Base-by-base conservation (phyloP, 202 grass and related monocot genomes). In the Zizania palustris region DNA sequence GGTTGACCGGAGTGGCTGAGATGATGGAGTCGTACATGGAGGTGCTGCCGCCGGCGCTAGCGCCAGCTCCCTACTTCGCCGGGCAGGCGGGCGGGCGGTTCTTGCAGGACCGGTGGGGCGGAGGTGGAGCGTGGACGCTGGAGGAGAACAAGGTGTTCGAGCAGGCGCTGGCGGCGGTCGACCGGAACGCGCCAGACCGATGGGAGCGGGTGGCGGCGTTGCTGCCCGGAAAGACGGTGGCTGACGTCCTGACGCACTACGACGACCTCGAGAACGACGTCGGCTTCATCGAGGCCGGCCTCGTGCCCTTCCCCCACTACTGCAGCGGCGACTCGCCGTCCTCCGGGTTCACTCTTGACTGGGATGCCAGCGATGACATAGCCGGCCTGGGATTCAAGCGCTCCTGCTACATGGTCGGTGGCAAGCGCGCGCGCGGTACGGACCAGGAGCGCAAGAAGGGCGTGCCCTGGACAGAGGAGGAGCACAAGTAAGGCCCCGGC, bases 361-460 rank as follows among this genome's bases (percentile, higher is more conserved):
- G 89, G 81, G 77, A 88, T 49, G 81, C 8, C 48, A 76, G 40
- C 20, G 88, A 71, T 39, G 83, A 55, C 43, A 38, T 5, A 53
- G 48, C 10, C 73, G 42, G 11, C 36, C 35, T 87, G 0, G 88
- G 68, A 0, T 86, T 93, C 82, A 92, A 72, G 53, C 91, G 60
- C 43, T 74, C 88, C 46, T 83, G 86, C 66, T 94, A 92, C 68
- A 65, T 84, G 44, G 51, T 84, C 60, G 84, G 68, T 65, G 86
- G 76, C 65, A 94, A 92, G 87, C 76, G 91, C 50, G 75, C 41
- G 39, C 82, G 90, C 42, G 81, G 65, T 18, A 56, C 82, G 0
- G 94, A 94, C 53, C 87, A 97, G 28, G 94, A 94, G 69, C 90
- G 94, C 79, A 97, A 97, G 89, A 97, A 97, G 56, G 94, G 94